Evolutionary conservation across 495 filamentous ascomycete genomes (phyloP), one percentile per base, ranked within the genome.

Genomic region (Chaetomium fimeti): DNA sequence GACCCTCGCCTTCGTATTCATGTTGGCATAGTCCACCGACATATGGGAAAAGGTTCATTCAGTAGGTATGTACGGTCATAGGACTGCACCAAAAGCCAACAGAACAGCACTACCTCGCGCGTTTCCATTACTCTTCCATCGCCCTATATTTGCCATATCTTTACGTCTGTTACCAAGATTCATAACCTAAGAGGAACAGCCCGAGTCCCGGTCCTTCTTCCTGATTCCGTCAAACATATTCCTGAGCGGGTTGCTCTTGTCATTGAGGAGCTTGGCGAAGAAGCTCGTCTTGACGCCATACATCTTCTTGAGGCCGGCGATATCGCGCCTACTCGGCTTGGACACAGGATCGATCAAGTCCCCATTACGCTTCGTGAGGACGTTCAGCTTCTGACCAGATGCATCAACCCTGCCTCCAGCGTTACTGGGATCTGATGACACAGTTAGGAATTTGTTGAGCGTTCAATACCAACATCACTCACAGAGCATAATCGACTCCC

Each of bases 401-500:
- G 8, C 51, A 2, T 29, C 51, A 15, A 24, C 29, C 12, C 15
- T 53, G 9, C 51, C 51, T 1, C 51, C 51, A 16, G 51, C 51
- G 11, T 53, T 29, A 27, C 51, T 53, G 1, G 51, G 51, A 15
- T 53, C 51, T 53, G 25, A 5, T 13, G 28, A 32, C 27, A 47
- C 5, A 7, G 22, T 43, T 43, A 43, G 40, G 4, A 18, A 43
- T 13, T 6, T 6, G 16, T 43, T 5, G 8, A 36, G 3, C 5
- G 7, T 36, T 36, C 29, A 36, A 36, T 36, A 11, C 40, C 40
- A 18, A 6, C 40, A 43, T 15, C 4, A 16, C 51, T 16, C 15
- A 53, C 51, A 53, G 12, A 53, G 51, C 51, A 53, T 53, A 27
- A 53, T 53, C 5, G 51, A 53, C 12, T 29, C 25, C 51, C 51